phyloP scores from a whole-genome alignment of 2,329 filamentous ascomycete species.

The Alternaria ethzedia region DNA sequence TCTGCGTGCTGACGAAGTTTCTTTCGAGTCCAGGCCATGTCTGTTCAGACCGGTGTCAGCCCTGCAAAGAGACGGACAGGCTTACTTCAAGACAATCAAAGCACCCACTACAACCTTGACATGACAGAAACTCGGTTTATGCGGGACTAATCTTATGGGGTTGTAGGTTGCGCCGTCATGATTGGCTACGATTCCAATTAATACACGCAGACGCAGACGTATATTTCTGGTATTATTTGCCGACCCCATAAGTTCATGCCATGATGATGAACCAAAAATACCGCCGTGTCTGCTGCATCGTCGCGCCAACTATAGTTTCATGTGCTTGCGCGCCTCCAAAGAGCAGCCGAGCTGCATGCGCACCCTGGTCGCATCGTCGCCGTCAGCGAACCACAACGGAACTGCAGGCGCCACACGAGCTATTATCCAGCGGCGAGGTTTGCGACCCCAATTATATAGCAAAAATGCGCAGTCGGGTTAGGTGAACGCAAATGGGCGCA shows the following conservation, averaged over 20 bases:
- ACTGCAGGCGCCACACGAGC: conserved; percentile 13
- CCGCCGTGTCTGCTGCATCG: background rate
- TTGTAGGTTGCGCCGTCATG: background rate
- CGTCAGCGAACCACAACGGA: conserved; percentile 8
- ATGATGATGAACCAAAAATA: background rate
- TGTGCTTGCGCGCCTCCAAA: background rate
- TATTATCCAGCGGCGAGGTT: background rate
- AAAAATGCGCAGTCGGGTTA: background rate
- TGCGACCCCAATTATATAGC: conserved; percentile 5
- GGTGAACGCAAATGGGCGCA: background rate
- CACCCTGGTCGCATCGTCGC: conserved; percentile 4
- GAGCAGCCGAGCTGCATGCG: conserved; percentile 4
- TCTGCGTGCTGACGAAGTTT: background rate
- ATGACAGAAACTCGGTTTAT: background rate
- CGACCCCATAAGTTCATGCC: background rate
- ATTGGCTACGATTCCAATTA: background rate
- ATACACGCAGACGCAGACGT: background rate
- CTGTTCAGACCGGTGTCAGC: background rate
- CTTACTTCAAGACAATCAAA: background rate
- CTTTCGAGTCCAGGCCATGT: background rate
- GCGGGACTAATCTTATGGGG: background rate
- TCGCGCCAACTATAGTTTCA: conserved; percentile 10
- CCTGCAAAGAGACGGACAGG: background rate
- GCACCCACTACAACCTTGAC: background rate
- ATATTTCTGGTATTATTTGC: background rate